Evolutionary conservation across 495 filamentous ascomycete genomes (phyloP), one percentile per base, ranked within the genome.

Genomic region (Daldinia childiae): DNA sequence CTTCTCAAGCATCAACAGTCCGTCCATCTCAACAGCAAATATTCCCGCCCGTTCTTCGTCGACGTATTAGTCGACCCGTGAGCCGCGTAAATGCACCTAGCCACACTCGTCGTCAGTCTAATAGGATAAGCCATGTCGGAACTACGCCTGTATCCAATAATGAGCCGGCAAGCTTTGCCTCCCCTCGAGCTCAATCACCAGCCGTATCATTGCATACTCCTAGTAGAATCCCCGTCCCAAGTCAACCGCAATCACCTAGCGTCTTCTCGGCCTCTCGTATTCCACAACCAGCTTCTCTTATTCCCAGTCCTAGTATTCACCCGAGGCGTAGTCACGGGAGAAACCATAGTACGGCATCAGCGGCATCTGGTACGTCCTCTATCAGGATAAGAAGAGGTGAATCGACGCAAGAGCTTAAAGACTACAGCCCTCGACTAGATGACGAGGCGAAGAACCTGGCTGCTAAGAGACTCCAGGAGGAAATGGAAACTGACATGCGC

Each of bases 401-500:
- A 15, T 80, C 64, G 36, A 66, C 63, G 26, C 64, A 79, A 6
- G 78, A 79, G 0, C 72, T 80, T 21, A 63, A 75, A 21, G 78
- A 78, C 21, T 68, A 75, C 17, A 84, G 78, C 56, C 83, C 82
- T 24, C 74, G 83, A n/a, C 69, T 85, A 11, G 78, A 80, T 60
- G 77, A 79, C 41, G 91, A 97, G 72, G 90, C 91, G 12, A 88
- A 89, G 72, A 82, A 85, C 48, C 85, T 91, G 67, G 88, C 91
- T 19, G 89, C 89, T 17, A 83, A 87, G 72, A 87, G 88, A 66
- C 82, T 87, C 21, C 87, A 87, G 39, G 89, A 90, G 26, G 94
- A 97, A 70, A 84, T 88, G 51, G 92, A 95, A 71, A 88, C 90
- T 17, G 94, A 98, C 72, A 87, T 88, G 45, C 89, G 90, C 58